Evolutionary conservation across 768 basidiomycete genomes (phyloP), one percentile per base, ranked within the genome.

Genomic region (Amanita muscaria): DNA sequence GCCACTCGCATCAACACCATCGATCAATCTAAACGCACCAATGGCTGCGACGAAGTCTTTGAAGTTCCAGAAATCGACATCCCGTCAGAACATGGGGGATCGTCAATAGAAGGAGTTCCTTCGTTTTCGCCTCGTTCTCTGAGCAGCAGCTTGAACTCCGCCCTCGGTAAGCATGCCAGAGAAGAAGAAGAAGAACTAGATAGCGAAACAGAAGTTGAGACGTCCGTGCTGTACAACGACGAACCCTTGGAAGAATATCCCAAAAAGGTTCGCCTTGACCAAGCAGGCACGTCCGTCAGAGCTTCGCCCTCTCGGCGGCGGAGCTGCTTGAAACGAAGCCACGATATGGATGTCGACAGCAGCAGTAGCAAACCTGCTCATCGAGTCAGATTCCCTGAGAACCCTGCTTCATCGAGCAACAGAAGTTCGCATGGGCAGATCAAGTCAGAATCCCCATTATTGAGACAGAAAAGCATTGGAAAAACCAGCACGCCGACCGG

Each of bases 121-220:
- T 15, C 34, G 10, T n/a, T 18, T 30, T 14, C 25, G 18, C 15
- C 27, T n/a, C 18, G 11, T 5, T 5, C 37, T 7, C 6, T 4
- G 15, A 12, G 19, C 14, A 31, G 14, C 12, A 5, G 6, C 29
- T 33, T 27, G 14, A 3, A 30, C 6, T 36, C 44, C 19, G 24
- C 40, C 32, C 46, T 47, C 11, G 34, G 48, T 18, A 52, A 52
- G 42, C 48, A 44, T 18, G 6, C n/a, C 11, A 35, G 48, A 21
- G 31, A 38, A 10, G 38, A 46, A 16, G 48, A 44, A 10, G 42
- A 36, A 29, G 27, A 29, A 6, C 27, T 29, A 4, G 48, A 49
- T 7, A 52, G 51, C 33, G 51, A 49, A 23, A 21, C 24, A 31
- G 51, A 52, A 40, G 51, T 52, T 14, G 51, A 52, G 16, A 21